phyloP scores from a whole-genome alignment of 176 grass and related monocot genomes.

The Miscanthus lutarioriparius region DNA sequence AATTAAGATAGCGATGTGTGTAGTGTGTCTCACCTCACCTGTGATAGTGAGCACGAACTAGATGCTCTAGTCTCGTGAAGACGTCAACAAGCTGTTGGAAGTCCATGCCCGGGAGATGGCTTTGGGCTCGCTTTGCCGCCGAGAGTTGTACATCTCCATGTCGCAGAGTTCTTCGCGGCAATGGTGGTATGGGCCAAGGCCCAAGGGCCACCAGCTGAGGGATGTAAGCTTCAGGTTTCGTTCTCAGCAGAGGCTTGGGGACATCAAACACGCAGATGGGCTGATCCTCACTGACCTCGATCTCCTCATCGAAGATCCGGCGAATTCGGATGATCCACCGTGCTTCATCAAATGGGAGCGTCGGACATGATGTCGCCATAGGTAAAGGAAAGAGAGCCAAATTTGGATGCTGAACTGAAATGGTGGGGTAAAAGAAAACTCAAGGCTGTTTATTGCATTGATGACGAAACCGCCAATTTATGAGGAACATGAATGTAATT shows the following conservation, averaged over 20 bases:
- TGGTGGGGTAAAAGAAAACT: neutral
- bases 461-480: neutral
- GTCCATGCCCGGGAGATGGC: conserved; percentile 32
- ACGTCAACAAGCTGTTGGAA: conserved; percentile 53
- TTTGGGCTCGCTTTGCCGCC: conserved; percentile 49
- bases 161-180: conserved; percentile 50
- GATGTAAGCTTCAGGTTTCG: conserved; percentile 66
- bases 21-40: conserved; percentile 27
- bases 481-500: neutral
- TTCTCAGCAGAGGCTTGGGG: conserved; percentile 50
- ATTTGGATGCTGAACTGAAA: neutral
- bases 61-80: conserved; percentile 52
- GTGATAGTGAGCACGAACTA: conserved; percentile 74
- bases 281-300: conserved; percentile 41
- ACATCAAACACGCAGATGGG: conserved; percentile 66
- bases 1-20: neutral
- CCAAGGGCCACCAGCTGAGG: conserved; percentile 67
- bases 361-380: conserved; percentile 25
- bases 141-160: conserved; percentile 90
- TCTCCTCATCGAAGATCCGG: conserved; percentile 56
- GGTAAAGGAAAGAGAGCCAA: neutral
- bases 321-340: conserved; percentile 62
- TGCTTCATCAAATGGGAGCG: conserved; percentile 52
- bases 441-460: neutral
- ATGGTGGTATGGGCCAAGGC: conserved; percentile 84